Conservation (phyloP, 257 asterid genomes). For the Gardenia jasminoides region DNA sequence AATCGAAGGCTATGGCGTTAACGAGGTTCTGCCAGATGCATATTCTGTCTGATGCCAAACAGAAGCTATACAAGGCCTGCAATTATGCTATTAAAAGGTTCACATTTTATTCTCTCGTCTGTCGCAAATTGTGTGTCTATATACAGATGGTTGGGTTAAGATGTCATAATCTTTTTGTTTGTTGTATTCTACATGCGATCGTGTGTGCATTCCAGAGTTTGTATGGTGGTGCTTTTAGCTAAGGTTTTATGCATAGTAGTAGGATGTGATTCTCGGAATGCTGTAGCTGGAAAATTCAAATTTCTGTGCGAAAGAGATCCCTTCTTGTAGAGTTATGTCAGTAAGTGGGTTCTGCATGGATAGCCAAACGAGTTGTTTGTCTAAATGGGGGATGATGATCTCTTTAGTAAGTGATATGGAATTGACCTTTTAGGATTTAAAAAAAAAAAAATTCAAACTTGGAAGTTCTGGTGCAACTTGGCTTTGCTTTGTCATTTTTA, state of each 20-base stretch:
- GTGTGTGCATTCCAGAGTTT: not conserved
- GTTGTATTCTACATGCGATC: not conserved
- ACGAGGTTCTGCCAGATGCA: constrained; percentile 66
- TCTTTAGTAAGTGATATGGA: not conserved
- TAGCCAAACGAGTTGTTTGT: not conserved
- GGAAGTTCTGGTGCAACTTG: not conserved
- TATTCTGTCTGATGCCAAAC: constrained; percentile 64
- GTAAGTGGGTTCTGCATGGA: not conserved
- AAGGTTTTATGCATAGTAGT: not conserved
- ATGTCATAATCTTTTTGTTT: not conserved
- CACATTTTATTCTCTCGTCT: constrained; percentile 6
- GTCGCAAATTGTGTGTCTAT: not conserved
- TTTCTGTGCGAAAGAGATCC: not conserved
- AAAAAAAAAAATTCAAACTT: not conserved
- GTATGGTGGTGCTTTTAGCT: not conserved
- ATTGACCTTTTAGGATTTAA: not conserved
- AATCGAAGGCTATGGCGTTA: constrained; percentile 59
- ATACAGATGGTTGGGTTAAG: not conserved
- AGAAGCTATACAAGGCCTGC: constrained; percentile 87
- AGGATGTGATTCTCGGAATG: not conserved
- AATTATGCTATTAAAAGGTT: constrained; percentile 70
- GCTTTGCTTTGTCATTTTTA: not conserved
- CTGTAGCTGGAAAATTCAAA: not conserved
- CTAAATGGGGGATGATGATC: not conserved
- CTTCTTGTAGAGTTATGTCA: not conserved